These are phyloP conservation scores for Fusarium nodosum DNA, from an alignment of 2,329 filamentous ascomycete species.

Conservation along the genomic window DNA sequence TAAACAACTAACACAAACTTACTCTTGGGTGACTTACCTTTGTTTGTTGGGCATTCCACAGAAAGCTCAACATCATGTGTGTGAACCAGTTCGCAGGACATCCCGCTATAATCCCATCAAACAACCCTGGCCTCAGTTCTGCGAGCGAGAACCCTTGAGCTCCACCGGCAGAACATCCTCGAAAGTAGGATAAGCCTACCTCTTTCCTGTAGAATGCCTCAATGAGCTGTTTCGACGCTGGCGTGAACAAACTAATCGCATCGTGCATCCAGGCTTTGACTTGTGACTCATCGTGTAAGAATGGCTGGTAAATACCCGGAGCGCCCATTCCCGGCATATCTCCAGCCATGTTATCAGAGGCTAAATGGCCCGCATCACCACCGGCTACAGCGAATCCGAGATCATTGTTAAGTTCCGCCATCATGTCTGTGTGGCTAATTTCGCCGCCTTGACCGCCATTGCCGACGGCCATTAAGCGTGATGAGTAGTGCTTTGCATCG, in stretches of 20 bases:
- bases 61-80: background rate
- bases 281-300: background rate
- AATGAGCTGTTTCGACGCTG: background rate
- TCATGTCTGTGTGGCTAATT: background rate
- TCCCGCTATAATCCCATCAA: background rate
- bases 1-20: background rate
- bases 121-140: background rate
- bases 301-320: constrained; percentile 11
- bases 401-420: background rate
- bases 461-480: background rate
- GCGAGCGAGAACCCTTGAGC: background rate
- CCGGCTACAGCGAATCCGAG: background rate
- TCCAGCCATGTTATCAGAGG: constrained; percentile 1
- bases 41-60: background rate
- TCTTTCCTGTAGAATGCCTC: background rate
- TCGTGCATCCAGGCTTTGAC: background rate
- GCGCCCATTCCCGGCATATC: background rate
- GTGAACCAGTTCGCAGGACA: background rate
- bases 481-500: background rate
- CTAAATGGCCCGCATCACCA: constrained; percentile 7
- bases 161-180: background rate
- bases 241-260: background rate
- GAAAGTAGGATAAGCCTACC: background rate
- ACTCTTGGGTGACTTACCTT: background rate
- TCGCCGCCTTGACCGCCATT: background rate